Conservation (phyloP, 2,329 filamentous ascomycete species). For the Aspergillus phoenicis region DNA sequence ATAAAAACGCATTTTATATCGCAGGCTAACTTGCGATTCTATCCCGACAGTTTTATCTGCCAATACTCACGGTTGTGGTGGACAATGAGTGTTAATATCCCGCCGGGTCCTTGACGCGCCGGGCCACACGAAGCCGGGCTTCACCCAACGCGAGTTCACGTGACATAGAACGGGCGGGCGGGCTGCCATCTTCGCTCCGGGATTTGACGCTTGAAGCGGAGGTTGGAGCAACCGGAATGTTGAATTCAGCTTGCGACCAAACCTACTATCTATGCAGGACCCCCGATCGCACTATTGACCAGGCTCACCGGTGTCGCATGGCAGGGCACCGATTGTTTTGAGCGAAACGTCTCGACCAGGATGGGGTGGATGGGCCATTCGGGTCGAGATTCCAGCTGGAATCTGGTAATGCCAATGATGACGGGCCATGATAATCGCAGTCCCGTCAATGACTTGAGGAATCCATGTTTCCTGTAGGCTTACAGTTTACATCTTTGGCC, state of each 20-base stretch:
- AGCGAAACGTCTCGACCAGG: neutral
- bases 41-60: neutral
- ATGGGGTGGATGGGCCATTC: neutral
- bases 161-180: conserved; percentile 23
- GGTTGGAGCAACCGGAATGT: neutral
- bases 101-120: conserved; percentile 17
- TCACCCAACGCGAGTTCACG: conserved; percentile 36
- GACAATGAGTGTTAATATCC: neutral
- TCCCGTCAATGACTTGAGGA: conserved; percentile 5
- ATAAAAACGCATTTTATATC: neutral
- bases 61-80: neutral
- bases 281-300: neutral
- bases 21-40: conserved; percentile 9
- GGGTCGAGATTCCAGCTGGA: conserved; percentile 1
- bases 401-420: neutral
- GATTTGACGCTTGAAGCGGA: conserved; percentile 9
- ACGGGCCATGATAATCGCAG: neutral
- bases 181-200: conserved; percentile 1
- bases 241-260: neutral
- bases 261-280: neutral
- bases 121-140: conserved; percentile 22
- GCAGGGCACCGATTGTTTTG: neutral
- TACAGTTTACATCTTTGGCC: neutral
- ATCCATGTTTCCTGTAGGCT: conserved; percentile 1
- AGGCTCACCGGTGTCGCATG: neutral